Evolutionary conservation across 1,284 basidiomycete species (phyloP).

Genomic region (Singerocomus inundabilis): DNA sequence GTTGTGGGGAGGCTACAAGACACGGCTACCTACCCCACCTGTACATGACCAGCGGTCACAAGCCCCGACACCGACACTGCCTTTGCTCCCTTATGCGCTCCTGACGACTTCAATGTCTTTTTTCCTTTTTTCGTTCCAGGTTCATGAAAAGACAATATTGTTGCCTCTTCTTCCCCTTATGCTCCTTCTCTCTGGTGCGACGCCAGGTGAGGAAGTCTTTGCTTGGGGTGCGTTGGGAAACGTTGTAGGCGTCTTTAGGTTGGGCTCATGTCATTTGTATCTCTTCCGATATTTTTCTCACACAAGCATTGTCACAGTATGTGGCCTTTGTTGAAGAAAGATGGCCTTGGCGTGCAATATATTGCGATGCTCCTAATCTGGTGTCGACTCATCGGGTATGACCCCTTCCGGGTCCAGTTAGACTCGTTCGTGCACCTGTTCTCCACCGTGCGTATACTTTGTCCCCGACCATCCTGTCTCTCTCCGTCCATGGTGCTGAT

Average conservation of each 20-base stretch:
- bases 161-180: slow-evolving; percentile 84
- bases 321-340: slow-evolving; percentile 84
- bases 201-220: slow-evolving; percentile 63
- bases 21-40: slow-evolving; percentile 22
- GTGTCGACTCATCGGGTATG: slow-evolving; percentile 82
- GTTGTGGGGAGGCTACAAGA: slow-evolving; percentile 47
- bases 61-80: slow-evolving; percentile 49
- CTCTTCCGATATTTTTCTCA: slow-evolving; percentile 1
- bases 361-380: slow-evolving; percentile 65
- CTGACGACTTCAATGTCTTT: slow-evolving; percentile 81
- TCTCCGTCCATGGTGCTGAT: background rate
- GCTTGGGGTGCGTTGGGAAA: slow-evolving; percentile 79
- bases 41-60: slow-evolving; percentile 9
- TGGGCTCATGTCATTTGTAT: slow-evolving; percentile 21
- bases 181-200: slow-evolving; percentile 68
- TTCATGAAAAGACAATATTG: slow-evolving; percentile 93
- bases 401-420: slow-evolving; percentile 47
- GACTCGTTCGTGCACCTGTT: slow-evolving; percentile 53
- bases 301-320: slow-evolving; percentile 54
- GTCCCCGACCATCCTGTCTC: background rate
- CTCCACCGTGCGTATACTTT: slow-evolving; percentile 54
- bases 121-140: slow-evolving; percentile 95
- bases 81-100: slow-evolving; percentile 67
- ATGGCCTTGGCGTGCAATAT: slow-evolving; percentile 79
- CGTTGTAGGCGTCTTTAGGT: slow-evolving; percentile 91